Evolutionary conservation across 441 rosid species (phyloP).

Genomic region (Euphorbia celastroides): DNA sequence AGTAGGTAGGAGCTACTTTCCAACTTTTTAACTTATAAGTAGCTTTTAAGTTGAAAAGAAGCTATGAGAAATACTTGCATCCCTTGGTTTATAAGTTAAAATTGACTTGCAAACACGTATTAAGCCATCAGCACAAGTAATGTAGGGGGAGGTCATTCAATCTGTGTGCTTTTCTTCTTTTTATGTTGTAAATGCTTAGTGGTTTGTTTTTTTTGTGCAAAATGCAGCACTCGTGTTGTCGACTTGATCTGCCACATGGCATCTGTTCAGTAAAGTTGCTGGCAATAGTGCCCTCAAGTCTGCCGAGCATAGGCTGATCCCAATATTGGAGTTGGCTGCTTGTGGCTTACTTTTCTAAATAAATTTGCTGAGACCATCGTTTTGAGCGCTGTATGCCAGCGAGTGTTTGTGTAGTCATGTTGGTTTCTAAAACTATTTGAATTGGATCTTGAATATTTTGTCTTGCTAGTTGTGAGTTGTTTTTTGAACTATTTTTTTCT

Average conservation of each 20-base stretch:
- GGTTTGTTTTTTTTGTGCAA: not conserved
- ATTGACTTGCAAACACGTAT: too few species aligned
- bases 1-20: too few species aligned
- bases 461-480: not conserved
- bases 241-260: slow-evolving; percentile 61
- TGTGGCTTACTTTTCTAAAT: slow-evolving; percentile 1
- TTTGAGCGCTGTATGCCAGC: not conserved
- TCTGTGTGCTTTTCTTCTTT: too few species aligned
- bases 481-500: not conserved
- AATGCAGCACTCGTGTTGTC: slow-evolving; percentile 60
- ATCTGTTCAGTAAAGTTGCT: slow-evolving; percentile 20
- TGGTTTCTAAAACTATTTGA: not conserved
- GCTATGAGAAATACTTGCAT: too few species aligned
- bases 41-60: too few species aligned
- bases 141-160: not conserved
- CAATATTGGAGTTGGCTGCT: not conserved
- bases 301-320: not conserved
- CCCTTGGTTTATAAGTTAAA: too few species aligned
- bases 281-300: not conserved
- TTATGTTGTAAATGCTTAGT: not conserved
- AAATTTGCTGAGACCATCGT: not conserved
- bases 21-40: too few species aligned
- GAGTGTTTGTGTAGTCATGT: not conserved
- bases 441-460: slow-evolving; percentile 1
- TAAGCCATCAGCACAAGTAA: too few species aligned